Conservation (phyloP, 202 grass and related monocot genomes). For the Musa balbisiana region DNA sequence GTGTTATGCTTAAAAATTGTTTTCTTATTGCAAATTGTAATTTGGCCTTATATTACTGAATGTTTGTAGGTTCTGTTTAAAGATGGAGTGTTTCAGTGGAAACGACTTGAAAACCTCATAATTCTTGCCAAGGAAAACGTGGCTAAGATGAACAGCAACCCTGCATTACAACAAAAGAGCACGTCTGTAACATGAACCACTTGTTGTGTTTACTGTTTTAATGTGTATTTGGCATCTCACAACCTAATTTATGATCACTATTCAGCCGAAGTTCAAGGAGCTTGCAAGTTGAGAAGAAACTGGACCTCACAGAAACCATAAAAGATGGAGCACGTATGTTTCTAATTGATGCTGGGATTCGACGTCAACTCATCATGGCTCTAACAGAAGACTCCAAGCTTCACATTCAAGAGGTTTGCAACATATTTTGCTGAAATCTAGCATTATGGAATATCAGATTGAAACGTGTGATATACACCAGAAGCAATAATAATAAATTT, state of each 20-base stretch:
- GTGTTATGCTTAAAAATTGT: not conserved
- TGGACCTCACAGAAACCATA: conserved; percentile 93
- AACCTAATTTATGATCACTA: not conserved
- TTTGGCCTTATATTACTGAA: not conserved
- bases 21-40: not conserved
- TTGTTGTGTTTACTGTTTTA: not conserved
- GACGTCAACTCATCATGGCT: conserved; percentile 83
- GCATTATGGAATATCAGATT: not conserved
- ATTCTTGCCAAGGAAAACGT: conserved; percentile 98
- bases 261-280: conserved; percentile 52
- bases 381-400: conserved; percentile 94
- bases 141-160: conserved; percentile 76
- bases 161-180: conserved; percentile 66
- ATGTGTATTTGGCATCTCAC: conserved; percentile 11
- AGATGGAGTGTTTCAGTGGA: conserved; percentile 96
- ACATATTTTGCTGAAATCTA: not conserved
- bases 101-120: conserved; percentile 94
- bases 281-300: conserved; percentile 47
- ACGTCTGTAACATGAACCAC: conserved; percentile 34
- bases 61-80: conserved; percentile 80
- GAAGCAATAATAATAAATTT: not conserved
- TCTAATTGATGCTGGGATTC: conserved; percentile 81
- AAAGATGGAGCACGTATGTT: conserved; percentile 90
- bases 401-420: conserved; percentile 81
- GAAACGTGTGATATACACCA: not conserved